Evolutionary conservation across 2,329 filamentous ascomycete genomes (phyloP).

Genomic region (Exserohilum rostratum): DNA sequence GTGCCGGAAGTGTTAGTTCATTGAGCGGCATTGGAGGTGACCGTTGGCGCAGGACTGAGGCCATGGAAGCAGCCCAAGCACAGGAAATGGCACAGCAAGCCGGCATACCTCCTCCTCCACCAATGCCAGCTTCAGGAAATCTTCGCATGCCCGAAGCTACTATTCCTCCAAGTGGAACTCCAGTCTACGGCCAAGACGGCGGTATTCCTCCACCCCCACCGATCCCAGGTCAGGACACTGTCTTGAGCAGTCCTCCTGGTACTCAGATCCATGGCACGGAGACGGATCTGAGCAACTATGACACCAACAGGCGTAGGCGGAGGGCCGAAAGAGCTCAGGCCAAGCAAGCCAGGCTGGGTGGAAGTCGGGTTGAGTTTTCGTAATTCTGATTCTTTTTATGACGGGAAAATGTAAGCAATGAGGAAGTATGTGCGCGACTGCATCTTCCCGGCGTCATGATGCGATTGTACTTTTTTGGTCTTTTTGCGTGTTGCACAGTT

Average conservation of each 20-base stretch:
- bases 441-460: constrained; percentile 8
- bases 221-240: constrained; percentile 41
- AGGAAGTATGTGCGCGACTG: not conserved
- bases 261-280: constrained; percentile 47
- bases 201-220: constrained; percentile 41
- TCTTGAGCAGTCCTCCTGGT: constrained; percentile 45
- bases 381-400: constrained; percentile 24
- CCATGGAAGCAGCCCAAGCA: constrained; percentile 44
- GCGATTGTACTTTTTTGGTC: not conserved
- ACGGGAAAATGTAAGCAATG: constrained; percentile 1
- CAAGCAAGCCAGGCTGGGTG: constrained; percentile 42
- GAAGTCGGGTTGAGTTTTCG: constrained; percentile 50
- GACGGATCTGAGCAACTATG: constrained; percentile 48
- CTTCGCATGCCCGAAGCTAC: constrained; percentile 40
- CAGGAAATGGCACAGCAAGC: constrained; percentile 35
- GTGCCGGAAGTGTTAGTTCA: constrained; percentile 50
- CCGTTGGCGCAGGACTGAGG: constrained; percentile 49
- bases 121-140: constrained; percentile 32
- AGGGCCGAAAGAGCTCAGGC: constrained; percentile 50
- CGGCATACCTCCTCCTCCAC: constrained; percentile 27
- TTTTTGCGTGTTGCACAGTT: not conserved
- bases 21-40: constrained; percentile 46
- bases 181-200: constrained; percentile 17
- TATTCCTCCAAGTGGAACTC: constrained; percentile 40
- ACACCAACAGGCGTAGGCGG: constrained; percentile 47